Evolutionary conservation across 2,329 filamentous ascomycete species (phyloP), one percentile per base, ranked within the genome.

Genomic region (Onygenales sp.): DNA sequence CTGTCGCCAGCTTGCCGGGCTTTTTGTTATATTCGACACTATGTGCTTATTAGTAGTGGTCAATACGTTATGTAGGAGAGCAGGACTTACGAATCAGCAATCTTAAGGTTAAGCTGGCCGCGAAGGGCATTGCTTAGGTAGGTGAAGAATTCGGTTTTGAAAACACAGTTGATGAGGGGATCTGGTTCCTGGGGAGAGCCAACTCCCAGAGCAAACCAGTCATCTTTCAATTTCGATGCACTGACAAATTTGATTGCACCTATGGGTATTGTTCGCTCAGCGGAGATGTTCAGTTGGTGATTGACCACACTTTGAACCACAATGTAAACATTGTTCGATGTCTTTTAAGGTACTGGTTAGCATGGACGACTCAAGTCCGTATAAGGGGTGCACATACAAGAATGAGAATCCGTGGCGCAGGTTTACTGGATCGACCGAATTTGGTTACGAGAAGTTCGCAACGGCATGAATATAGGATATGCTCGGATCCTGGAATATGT

Each of bases 101-200:
- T 86, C 71, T 87, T 89, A 47, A 98, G 73, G 66, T 84, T 89
- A 66, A 95, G 81, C 8, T 87, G 84, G 7, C 87, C 89, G 2
- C 87, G 84, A 71, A 94, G 87, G 51, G 84, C 83, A 50, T 82
- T 84, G 66, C 85, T 83, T 74, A 98, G 84, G 58, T 96, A 91
- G 0, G 92, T 94, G 66, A 97, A 95, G 71, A 98, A 85, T 66
- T 98, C 93, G 0, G 93, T 98, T 76, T 98, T 98, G 70, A 98
- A 84, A 17, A 96, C 75, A 66, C 93, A 98, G 72, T 85, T 95
- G 64, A 98, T 72, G 21, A 98, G 78, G n/a, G 93, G 90, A 69
- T 98, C 93, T 0, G 93, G 79, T 67, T 97, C 92, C 66, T 95
- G 89, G 7, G 85, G 85, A 35, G 91, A 91, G n/a, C 88, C 89